Conservation (phyloP, 306 rosid species). For the Oemleria cerasiformis region DNA sequence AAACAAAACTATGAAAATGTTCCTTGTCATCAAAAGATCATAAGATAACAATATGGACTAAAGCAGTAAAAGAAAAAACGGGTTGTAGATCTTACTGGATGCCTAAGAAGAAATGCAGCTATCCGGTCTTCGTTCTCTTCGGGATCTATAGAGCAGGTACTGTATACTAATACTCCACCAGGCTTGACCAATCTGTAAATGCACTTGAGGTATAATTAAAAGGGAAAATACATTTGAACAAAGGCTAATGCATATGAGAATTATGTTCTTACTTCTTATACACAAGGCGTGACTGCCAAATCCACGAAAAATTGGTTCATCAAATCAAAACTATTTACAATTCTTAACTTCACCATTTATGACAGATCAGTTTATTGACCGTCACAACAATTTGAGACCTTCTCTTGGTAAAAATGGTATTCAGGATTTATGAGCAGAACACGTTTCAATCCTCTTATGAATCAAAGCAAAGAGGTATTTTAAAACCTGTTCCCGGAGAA, state of each 20-base stretch:
- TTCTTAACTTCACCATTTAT: neutral
- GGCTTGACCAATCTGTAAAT: constrained; percentile 69
- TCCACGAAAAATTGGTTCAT: neutral
- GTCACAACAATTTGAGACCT: neutral
- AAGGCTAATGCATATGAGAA: neutral
- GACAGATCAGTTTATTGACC: neutral
- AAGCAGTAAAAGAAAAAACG: constrained; percentile 5
- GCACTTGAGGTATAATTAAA: constrained; percentile 13
- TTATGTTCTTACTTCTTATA: neutral
- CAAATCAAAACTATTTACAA: too few relatives aligned
- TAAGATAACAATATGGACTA: neutral
- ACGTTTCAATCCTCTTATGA: neutral
- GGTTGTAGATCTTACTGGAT: constrained; percentile 48
- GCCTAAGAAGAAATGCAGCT: constrained; percentile 74
- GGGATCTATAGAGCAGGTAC: constrained; percentile 91
- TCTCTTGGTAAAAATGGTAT: too few relatives aligned
- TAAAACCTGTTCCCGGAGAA: too few relatives aligned
- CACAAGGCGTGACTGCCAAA: neutral
- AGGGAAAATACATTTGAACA: neutral
- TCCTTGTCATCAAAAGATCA: neutral
- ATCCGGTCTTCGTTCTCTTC: constrained; percentile 86
- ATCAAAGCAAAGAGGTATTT: neutral
- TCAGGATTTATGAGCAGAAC: neutral
- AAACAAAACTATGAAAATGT: neutral
- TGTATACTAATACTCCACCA: constrained; percentile 73